phyloP scores from a whole-genome alignment of 805 yeast species.

The Millerozyma miso region DNA sequence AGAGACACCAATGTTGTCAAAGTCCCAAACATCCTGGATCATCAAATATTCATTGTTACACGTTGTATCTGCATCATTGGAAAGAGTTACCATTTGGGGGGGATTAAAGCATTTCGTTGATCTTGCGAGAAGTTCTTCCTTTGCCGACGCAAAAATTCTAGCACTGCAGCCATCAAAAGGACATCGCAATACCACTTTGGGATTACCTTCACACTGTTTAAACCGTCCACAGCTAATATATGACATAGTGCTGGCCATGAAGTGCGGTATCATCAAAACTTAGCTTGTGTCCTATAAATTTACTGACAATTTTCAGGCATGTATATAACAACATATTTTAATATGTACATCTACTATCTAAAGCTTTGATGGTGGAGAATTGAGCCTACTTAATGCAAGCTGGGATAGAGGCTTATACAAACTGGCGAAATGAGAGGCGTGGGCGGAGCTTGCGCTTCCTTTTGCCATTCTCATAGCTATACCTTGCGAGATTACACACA shows the following conservation, averaged over 20 bases:
- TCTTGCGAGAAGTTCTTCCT: conserved; percentile 3
- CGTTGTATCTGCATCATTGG: conserved; percentile 6
- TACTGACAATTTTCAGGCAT: too few relatives aligned
- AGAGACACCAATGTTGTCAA: conserved; percentile 76
- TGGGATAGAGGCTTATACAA: conserved; percentile 29
- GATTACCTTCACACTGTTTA: background rate
- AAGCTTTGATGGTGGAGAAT: conserved; percentile 4
- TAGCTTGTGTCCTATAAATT: too few relatives aligned
- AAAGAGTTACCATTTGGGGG: conserved; percentile 24
- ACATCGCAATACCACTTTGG: conserved; percentile 12
- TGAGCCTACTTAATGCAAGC: conserved; percentile 22
- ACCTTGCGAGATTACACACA: conserved; percentile 59
- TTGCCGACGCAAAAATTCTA: conserved; percentile 8
- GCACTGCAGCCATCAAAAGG: conserved; percentile 19
- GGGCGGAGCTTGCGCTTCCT: conserved; percentile 53
- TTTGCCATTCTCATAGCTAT: conserved; percentile 50
- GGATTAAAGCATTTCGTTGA: conserved; percentile 15
- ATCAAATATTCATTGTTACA: conserved; percentile 30
- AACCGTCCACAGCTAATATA: background rate
- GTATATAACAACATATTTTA: too few relatives aligned
- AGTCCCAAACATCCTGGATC: conserved; percentile 67
- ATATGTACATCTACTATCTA: too few relatives aligned
- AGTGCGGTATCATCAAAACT: too few relatives aligned
- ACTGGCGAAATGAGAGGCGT: conserved; percentile 39
- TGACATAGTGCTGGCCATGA: background rate